phyloP scores from a whole-genome alignment of 176 grass and related monocot species.

The Bonia amplexicaulis region DNA sequence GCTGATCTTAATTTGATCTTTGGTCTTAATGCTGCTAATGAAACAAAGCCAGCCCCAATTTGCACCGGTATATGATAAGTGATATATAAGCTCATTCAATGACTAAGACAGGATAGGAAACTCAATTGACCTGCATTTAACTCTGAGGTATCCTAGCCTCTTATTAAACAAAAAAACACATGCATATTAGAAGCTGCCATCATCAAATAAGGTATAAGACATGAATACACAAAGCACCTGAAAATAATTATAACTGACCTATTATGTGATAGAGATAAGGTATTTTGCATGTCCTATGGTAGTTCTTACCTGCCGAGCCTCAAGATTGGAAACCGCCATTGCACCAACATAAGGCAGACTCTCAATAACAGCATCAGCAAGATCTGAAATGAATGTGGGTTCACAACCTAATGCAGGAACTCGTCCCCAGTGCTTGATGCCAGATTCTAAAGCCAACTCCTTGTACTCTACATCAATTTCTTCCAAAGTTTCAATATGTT shows the following conservation, averaged over 20 bases:
- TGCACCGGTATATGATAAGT: neutral
- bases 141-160: neutral
- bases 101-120: neutral
- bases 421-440: conserved; percentile 86
- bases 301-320: conserved; percentile 91
- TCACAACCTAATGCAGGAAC: conserved; percentile 87
- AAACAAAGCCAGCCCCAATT: neutral
- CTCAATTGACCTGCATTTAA: neutral
- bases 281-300: conserved; percentile 17
- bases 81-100: neutral
- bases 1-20: neutral
- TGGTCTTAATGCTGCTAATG: neutral
- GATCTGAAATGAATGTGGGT: conserved; percentile 77
- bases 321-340: conserved; percentile 96
- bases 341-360: conserved; percentile 96
- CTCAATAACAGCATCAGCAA: conserved; percentile 82
- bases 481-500: conserved; percentile 99
- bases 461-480: conserved; percentile 99
- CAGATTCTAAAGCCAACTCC: conserved; percentile 89
- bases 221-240: neutral
- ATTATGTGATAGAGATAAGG: neutral
- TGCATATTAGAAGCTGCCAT: neutral
- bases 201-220: conserved; percentile 10
- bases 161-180: neutral
- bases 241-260: neutral